These are phyloP conservation scores for Amphibolis antarctica DNA, from an alignment of 106 monocot genomes.

Conservation along the genomic window DNA sequence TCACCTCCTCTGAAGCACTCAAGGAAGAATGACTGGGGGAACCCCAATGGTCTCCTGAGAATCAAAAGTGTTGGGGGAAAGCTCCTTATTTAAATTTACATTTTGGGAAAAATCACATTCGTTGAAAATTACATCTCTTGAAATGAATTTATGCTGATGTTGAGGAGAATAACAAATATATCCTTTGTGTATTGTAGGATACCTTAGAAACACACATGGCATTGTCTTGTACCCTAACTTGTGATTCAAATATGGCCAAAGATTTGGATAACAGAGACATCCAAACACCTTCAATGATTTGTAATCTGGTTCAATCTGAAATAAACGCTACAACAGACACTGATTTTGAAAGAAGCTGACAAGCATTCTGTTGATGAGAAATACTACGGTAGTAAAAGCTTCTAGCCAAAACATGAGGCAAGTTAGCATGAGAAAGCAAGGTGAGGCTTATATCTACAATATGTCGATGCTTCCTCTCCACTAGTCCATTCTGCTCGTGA, in stretches of 20 bases:
- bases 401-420: not conserved
- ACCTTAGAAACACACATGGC: not conserved
- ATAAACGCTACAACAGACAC: not conserved
- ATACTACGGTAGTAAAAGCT: not conserved
- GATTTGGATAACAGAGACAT: not conserved
- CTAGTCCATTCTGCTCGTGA: too few species aligned
- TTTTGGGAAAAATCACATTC: not conserved
- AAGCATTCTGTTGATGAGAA: not conserved
- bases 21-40: too few species aligned
- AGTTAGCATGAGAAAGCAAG: too few species aligned
- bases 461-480: too few species aligned
- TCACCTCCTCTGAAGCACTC: too few species aligned
- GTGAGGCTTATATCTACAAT: too few species aligned
- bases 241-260: not conserved
- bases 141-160: not conserved
- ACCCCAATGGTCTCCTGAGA: too few species aligned
- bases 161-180: not conserved
- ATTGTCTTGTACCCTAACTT: not conserved
- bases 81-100: too few species aligned
- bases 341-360: not conserved
- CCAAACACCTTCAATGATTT: not conserved
- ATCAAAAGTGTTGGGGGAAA: too few species aligned
- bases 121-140: not conserved
- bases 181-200: not conserved
- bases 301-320: not conserved